phyloP scores from a whole-genome alignment of 2,329 filamentous ascomycete species.

The Colletotrichum theobromicola region DNA sequence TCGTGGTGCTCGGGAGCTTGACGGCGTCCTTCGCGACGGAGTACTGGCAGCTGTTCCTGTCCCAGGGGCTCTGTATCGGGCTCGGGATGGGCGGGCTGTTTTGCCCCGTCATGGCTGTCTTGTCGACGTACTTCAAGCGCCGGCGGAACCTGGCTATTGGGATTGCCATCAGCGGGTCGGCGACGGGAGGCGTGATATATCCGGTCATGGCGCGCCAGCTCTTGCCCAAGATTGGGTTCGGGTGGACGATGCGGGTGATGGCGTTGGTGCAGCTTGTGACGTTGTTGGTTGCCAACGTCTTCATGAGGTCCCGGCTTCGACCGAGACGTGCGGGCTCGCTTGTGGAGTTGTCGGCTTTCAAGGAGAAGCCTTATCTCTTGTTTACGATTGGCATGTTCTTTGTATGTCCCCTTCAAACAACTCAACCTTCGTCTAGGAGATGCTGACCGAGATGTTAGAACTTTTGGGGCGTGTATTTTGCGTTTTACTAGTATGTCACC shows the following conservation, averaged over 20 bases:
- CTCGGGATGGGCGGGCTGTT: constrained; percentile 59
- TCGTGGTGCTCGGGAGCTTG: constrained; percentile 50
- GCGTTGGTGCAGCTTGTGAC: constrained; percentile 74
- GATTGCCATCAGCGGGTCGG: constrained; percentile 60
- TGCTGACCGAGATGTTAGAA: constrained; percentile 37
- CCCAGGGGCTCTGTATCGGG: constrained; percentile 57
- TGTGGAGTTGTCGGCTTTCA: constrained; percentile 44
- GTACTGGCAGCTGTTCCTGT: constrained; percentile 56
- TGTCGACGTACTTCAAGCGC: constrained; percentile 63
- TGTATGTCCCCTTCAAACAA: constrained; percentile 7
- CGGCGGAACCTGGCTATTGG: constrained; percentile 61
- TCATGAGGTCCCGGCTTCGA: constrained; percentile 28
- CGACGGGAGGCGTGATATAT: constrained; percentile 57
- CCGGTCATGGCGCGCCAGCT: constrained; percentile 58
- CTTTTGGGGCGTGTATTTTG: constrained; percentile 45
- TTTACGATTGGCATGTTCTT: constrained; percentile 42
- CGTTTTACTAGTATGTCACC: constrained; percentile 48
- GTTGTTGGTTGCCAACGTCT: constrained; percentile 63
- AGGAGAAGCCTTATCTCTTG: constrained; percentile 34
- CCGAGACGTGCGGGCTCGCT: constrained; percentile 41
- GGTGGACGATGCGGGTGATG: constrained; percentile 63
- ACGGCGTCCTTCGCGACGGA: constrained; percentile 42
- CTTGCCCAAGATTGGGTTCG: constrained; percentile 58
- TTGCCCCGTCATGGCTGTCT: constrained; percentile 58
- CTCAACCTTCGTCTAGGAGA: background rate